phyloP scores from a whole-genome alignment of 345 rosid genomes.

The Iberis pinnata region DNA sequence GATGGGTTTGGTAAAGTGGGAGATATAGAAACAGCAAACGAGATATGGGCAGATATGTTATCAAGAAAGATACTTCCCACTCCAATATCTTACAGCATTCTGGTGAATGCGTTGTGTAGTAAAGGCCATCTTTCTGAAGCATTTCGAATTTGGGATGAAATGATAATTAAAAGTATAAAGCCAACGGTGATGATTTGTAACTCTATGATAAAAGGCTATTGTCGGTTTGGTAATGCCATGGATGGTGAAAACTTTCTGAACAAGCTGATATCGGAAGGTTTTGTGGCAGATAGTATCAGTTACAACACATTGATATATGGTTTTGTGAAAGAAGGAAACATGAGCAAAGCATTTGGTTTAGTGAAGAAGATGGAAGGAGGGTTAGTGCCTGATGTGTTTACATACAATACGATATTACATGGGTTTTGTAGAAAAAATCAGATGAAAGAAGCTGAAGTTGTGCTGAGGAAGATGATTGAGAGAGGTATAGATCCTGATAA shows the following conservation, averaged over 20 bases:
- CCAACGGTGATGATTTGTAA: constrained; percentile 62
- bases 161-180: constrained; percentile 48
- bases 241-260: constrained; percentile 55
- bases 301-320: constrained; percentile 67
- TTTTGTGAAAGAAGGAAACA: constrained; percentile 57
- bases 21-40: constrained; percentile 52
- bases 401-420: constrained; percentile 53
- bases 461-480: constrained; percentile 57
- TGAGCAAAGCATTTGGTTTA: constrained; percentile 55
- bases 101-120: constrained; percentile 63
- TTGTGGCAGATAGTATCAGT: constrained; percentile 51
- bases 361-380: constrained; percentile 55
- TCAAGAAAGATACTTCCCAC: constrained; percentile 43
- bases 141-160: constrained; percentile 68
- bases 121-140: constrained; percentile 49
- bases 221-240: constrained; percentile 53
- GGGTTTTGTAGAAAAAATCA: constrained; percentile 69
- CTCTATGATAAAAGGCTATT: constrained; percentile 63
- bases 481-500: constrained; percentile 58
- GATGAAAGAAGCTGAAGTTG: constrained; percentile 65
- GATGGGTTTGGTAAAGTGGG: constrained; percentile 74
- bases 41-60: constrained; percentile 58
- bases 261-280: constrained; percentile 53
- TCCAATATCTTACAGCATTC: constrained; percentile 55
- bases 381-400: constrained; percentile 47